Base-by-base conservation (phyloP, 805 yeast genomes). In the Yamadazyma sp. region DNA sequence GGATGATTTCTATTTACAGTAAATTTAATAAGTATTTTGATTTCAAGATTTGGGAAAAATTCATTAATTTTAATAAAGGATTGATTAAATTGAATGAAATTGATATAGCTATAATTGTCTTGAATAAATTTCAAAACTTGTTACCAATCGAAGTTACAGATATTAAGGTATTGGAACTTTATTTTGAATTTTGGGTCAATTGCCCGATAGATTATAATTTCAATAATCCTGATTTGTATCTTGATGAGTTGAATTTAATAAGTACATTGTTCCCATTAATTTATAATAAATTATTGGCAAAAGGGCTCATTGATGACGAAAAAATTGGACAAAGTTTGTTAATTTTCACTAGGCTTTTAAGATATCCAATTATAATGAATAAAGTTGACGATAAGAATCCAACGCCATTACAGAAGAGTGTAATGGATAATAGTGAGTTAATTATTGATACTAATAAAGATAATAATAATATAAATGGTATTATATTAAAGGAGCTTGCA, bases 331-430 rank as follows among this genome's bases (percentile, higher is more conserved):
- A 55, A 15, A 64, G 83, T n/a, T 55, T 86, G 23, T 62, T 61
- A n/a, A 59, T 80, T 4, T 70, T 91, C 49, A 76, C 76, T 47
- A 67, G 78, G 11, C 77, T 87, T 38, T 76, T 84, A 1, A 63
- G 85, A 26, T 87, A 83, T 54, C 95, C 94, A 1, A 69, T 83
- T 9, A 62, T 86, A 23, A 83, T 87, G 7, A 68, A 66, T 43
- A 65, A 65, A 22, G 53, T 61, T 4, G 96, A 87, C 52, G 61
- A 66, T 26, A 49, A 17, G 14, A 55, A 57, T 13, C 74, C 72
- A 16, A 76, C 96, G 0, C 66, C 70, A 7, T 59, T 91, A 27
- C 98, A 89, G 50, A 42, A 49, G 1, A 60, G 78, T 0, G 78
- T 86, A 1, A 50, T 86, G 19, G 62, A 62, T 1, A 74, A 74